Base-by-base conservation (phyloP, 2,329 filamentous ascomycete species). In the Basipetospora sp. region DNA sequence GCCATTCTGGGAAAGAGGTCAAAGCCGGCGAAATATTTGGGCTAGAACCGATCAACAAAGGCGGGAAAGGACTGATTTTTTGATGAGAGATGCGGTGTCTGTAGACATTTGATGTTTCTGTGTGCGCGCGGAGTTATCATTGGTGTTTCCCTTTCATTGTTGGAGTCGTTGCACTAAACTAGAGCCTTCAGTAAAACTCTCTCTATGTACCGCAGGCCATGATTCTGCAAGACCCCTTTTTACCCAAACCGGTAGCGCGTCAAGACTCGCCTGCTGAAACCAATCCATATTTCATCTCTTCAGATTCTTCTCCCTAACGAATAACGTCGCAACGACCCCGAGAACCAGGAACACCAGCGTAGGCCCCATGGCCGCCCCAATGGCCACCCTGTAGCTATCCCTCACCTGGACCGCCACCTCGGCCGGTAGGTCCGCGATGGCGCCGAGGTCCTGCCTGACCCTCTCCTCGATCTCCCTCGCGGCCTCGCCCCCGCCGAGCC, bases 371-470 rank as follows among this genome's bases (percentile, higher is more conserved):
- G 63, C 59, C 32, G 54, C 54, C 34, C 58, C 47, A 4, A 57
- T 59, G 3, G 60, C 60, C 8, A 54, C 39, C 30, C 74, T 71
- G 54, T 87, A 88, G 51, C 78, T 82, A 19, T 60, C 57, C 27
- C 72, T 66, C 3, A 88, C 80, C 10, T 80, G 53, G 10, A 52
- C 58, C 18, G 68, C 69, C 1, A 77, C 56, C 3, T 53, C 59
- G 0, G 79, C 74, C 5, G 80, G 71, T 25, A 88, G 62, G 4
- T 65, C 60, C 33, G 68, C 67, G 52, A 86, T 76, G 48, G 71
- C 84, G 35, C 79, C 71, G 30, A 88, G 61, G 48, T 73, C 83
- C 53, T 80, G 65, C 17, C 81, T 65, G 4, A 86, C 81, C 9
- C 67, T 66, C 41, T 75, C 67, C 31, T 83, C 77, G 44, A 87